Base-by-base conservation (phyloP, 176 grass and related monocot species). In the Echinochloa phyllopogon region DNA sequence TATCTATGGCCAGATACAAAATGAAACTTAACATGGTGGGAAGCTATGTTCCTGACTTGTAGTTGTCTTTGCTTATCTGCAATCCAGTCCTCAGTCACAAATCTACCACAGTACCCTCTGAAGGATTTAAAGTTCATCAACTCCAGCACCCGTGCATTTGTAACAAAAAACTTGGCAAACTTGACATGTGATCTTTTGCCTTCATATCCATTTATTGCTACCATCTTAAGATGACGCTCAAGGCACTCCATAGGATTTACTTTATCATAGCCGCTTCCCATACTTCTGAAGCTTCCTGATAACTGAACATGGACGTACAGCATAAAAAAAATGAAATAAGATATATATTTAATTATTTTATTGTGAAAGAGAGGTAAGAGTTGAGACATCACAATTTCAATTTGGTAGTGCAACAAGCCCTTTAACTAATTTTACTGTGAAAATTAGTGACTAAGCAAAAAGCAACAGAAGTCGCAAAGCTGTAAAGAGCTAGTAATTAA, bases 151-250 rank as follows among this genome's bases (percentile, higher is more conserved):
- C 8, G 40, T 0, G 82, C 72, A 66, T 75, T 64, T 21, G 40
- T 1, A 75, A 65, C 57, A 65, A 75, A 66, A 15, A 84, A 50
- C 33, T 84, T 65, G 33, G 59, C 71, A 13, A 84, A 75, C 71
- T 40, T 84, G 10, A 84, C 7, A 29, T 84, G 44, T 11, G 71
- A 39, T 18, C 3, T 3, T 3, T 53, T 6, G 58, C 71, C 82
- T 1, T 29, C 6, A 4, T 84, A 76, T 21, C 60, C 47, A 24
- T 84, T 65, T 36, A 84, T 0, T 12, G 43, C 44, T 16, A 67
- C 16, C 42, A n/a, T 39, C 43, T 1, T 76, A 0, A 84, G 47
- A 56, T 40, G 38, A 23, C 29, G 72, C 25, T 74, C 25, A 49
- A 84, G 61, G 25, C 60, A 84, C 17, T 67, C 37, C 20, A 67